Percentiles rank a stretch among this genome's conserved stretches.
Conservation (phyloP, 2,329 filamentous ascomycete genomes). For the Hypoxylon sp. region DNA sequence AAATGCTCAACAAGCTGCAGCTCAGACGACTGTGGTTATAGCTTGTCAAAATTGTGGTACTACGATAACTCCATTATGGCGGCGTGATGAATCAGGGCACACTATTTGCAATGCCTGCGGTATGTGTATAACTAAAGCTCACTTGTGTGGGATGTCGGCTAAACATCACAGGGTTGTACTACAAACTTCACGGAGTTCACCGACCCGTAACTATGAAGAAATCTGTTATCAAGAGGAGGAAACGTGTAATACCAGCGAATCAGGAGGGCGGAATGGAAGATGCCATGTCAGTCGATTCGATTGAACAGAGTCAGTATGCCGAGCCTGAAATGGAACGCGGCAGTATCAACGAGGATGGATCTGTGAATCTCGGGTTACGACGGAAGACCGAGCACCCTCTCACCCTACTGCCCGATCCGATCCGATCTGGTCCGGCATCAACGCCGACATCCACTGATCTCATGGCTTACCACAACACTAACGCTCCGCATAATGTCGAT, state of each 20-base stretch:
- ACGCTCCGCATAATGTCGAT: conserved; percentile 58
- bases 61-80: conserved; percentile 96
- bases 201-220: conserved; percentile 99
- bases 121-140: conserved; percentile 65
- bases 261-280: conserved; percentile 60
- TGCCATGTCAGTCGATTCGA: conserved; percentile 63
- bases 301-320: conserved; percentile 59
- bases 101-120: conserved; percentile 99
- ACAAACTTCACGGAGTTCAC: conserved; percentile 95
- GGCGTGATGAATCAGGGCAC: conserved; percentile 92
- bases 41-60: conserved; percentile 98
- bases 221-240: conserved; percentile 93
- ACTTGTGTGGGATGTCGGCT: conserved; percentile 37
- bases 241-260: conserved; percentile 89
- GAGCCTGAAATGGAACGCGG: conserved; percentile 65
- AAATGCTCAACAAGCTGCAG: conserved; percentile 61
- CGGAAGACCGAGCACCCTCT: conserved; percentile 63
- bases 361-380: conserved; percentile 73
- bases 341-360: conserved; percentile 74
- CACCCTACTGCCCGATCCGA: conserved; percentile 64
- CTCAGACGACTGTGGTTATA: conserved; percentile 77
- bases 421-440: conserved; percentile 61
- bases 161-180: conserved; percentile 81
- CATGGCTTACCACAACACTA: conserved; percentile 67
- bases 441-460: conserved; percentile 65